Base-by-base conservation (phyloP, 805 yeast species). In the Candida chilensis region DNA sequence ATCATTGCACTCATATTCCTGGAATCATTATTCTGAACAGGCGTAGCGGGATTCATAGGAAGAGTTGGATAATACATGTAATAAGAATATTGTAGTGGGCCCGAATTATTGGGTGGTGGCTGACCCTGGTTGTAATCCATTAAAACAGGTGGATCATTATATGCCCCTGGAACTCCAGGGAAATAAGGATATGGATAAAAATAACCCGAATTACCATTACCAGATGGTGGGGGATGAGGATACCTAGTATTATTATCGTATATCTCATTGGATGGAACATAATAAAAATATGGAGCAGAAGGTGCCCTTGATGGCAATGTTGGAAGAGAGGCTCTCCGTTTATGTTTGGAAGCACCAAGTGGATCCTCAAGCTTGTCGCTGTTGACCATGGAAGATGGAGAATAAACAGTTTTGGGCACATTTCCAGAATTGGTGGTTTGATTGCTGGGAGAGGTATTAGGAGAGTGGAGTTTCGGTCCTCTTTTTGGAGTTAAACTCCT, bases 241-340 rank as follows among this genome's bases (percentile, higher is more conserved):
- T n/a, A 22, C 12, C 13, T 15, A 22, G 25, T 5, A 22, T 11
- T 11, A 7, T 8, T 6, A 22, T 22, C 28, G 12, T 26, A 26
- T 13, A 6, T 7, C 26, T 39, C 43, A 12, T 34, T 36, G 9
- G 32, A 31, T 3, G 49, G 48, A 14, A 39, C 33, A 29, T 45
- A 45, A 29, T 39, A 41, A 27, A 36, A 41, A 27, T 41, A 41
- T 4, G 47, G 44, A 8, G 32, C 28, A 16, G 32, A 31, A n/a
- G 6, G 28, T 25, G 21, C 26, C 29, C 17, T 29, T 24, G 8
- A 21, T 17, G 5, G 25, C 31, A 4, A 22, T n/a, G 15, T 20
- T 33, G 19, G 17, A 8, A 16, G 7, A 7, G 11, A 6, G 7
- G 28, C 8, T 24, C 30, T 19, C 11, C 14, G 27, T 9, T 21